phyloP scores from a whole-genome alignment of 1,284 basidiomycete species.

The Ceratobasidium sp. region DNA sequence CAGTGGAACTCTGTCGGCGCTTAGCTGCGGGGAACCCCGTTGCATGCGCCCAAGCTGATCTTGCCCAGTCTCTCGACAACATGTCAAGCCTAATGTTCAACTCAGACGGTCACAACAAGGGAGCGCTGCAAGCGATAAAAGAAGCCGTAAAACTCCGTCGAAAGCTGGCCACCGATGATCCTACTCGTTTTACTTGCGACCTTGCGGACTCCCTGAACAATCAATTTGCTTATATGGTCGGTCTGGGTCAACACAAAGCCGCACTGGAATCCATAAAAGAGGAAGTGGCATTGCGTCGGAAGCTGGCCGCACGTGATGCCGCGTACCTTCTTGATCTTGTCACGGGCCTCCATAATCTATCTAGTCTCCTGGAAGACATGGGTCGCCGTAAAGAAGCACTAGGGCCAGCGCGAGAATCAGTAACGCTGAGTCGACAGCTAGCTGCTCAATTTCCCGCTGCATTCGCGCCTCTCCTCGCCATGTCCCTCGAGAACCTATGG shows the following conservation, averaged over 20 bases:
- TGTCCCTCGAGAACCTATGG: not conserved
- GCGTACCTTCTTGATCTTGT: not conserved
- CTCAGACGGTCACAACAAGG: not conserved
- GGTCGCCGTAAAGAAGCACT: constrained; percentile 1
- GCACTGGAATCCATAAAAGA: not conserved
- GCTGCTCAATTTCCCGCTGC: not conserved
- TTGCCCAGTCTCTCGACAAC: not conserved
- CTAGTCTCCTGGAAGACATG: not conserved
- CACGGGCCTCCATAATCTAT: not conserved
- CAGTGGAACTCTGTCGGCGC: not conserved
- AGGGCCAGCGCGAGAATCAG: not conserved
- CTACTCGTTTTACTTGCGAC: not conserved
- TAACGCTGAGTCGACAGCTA: constrained; percentile 8
- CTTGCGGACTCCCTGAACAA: not conserved
- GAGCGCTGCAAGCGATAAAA: not conserved
- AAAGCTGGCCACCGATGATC: not conserved
- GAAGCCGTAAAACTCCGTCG: not conserved
- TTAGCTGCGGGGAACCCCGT: not conserved
- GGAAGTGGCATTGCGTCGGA: not conserved
- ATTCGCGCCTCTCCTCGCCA: not conserved
- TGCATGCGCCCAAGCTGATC: not conserved
- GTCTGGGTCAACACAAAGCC: constrained; percentile 1
- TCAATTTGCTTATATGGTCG: not conserved
- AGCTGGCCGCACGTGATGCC: not conserved
- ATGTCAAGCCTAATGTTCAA: not conserved